A percentile compares a stretch with the other conserved stretches of the same genome.
Evolutionary conservation across 768 basidiomycete species (phyloP).

Genomic region (Serendipita sp.): DNA sequence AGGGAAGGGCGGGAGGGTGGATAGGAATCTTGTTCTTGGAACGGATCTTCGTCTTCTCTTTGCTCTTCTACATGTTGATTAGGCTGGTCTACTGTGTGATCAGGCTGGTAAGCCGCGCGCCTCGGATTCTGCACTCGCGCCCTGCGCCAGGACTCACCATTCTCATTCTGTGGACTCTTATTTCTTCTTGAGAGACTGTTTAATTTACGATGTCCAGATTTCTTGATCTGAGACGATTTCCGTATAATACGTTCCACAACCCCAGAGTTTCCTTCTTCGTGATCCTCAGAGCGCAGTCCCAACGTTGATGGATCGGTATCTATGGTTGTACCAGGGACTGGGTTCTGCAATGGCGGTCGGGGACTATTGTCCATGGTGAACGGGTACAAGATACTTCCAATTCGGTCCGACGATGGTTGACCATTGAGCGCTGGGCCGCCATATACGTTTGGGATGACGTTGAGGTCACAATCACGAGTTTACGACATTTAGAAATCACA

Average conservation of each 20-base stretch:
- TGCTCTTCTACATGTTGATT: slow-evolving; percentile 11
- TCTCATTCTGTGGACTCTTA: slow-evolving; percentile 22
- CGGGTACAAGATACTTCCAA: neutral
- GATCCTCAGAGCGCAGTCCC: slow-evolving; percentile 12
- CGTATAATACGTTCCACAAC: slow-evolving; percentile 14
- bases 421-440: neutral
- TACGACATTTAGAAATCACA: neutral
- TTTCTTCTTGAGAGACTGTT: slow-evolving; percentile 20
- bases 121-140: slow-evolving; percentile 12
- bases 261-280: slow-evolving; percentile 16
- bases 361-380: slow-evolving; percentile 6
- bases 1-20: slow-evolving; percentile 27
- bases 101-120: slow-evolving; percentile 21
- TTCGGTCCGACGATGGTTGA: neutral
- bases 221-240: slow-evolving; percentile 1
- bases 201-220: slow-evolving; percentile 11
- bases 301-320: slow-evolving; percentile 12
- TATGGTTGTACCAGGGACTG: slow-evolving; percentile 15
- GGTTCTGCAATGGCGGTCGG: slow-evolving; percentile 15
- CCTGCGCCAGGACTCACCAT: slow-evolving; percentile 28
- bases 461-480: no score
- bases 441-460: no score
- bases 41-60: slow-evolving; percentile 43
- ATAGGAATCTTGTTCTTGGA: slow-evolving; percentile 32
- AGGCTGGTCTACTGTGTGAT: slow-evolving; percentile 22